These are phyloP conservation scores for Solanum okadae DNA, from an alignment of 257 asterid genomes.

Conservation along the genomic window DNA sequence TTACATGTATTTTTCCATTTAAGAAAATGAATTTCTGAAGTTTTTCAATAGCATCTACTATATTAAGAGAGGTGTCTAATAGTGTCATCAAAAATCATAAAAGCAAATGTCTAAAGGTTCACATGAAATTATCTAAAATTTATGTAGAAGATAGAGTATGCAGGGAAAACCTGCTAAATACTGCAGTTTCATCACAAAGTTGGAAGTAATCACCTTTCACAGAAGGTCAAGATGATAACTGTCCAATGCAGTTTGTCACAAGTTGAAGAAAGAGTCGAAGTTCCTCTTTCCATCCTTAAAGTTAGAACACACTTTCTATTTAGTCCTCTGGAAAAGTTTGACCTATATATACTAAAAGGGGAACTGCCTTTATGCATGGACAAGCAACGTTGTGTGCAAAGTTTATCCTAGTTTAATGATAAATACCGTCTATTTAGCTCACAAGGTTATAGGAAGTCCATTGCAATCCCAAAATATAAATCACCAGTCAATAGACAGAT, in stretches of 20 bases:
- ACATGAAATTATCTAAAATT: not conserved
- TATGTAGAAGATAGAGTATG: not conserved
- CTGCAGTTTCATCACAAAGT: not conserved
- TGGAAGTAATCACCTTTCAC: not conserved
- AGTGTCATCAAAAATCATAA: not conserved
- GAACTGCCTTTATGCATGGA: not conserved
- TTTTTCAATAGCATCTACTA: not conserved
- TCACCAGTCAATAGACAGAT: not conserved
- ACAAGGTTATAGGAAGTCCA: not conserved
- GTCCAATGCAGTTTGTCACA: not conserved
- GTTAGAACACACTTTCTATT: not conserved
- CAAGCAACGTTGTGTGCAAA: not conserved
- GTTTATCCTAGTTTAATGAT: not conserved
- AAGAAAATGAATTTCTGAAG: not conserved
- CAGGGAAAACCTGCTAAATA: not conserved
- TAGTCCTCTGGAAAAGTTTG: not conserved
- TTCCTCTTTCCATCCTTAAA: not conserved
- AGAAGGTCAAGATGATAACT: not conserved
- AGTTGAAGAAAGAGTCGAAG: not conserved
- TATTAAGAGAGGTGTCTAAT: not conserved
- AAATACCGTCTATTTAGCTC: not conserved
- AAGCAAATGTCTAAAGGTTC: not conserved
- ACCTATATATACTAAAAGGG: not conserved
- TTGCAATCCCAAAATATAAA: not conserved
- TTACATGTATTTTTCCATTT: not conserved